Evolutionary conservation across 139 green algal genomes (phyloP).

Genomic region (Chlorella sorokiniana): DNA sequence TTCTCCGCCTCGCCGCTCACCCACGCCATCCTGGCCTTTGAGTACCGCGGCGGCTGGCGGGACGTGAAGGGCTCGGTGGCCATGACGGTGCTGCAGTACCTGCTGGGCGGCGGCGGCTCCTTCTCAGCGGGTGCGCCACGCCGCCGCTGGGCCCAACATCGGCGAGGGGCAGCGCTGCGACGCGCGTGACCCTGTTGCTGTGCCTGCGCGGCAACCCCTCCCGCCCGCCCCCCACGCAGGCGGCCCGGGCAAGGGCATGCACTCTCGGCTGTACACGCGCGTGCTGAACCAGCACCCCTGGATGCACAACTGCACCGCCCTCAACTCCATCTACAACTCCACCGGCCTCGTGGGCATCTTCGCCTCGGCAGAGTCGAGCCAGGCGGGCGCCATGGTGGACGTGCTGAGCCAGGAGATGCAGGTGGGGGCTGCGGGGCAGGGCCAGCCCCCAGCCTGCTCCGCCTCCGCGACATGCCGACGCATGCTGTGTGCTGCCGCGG

Average conservation of each 20-base stretch:
- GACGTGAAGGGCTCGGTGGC: constrained; percentile 84
- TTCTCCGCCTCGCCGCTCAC: constrained; percentile 46
- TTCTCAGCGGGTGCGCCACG: constrained; percentile 75
- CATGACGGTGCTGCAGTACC: constrained; percentile 87
- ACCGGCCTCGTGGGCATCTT: constrained; percentile 86
- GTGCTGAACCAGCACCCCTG: constrained; percentile 86
- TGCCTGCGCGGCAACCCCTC: not conserved
- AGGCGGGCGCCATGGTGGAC: constrained; percentile 54
- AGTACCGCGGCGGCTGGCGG: constrained; percentile 84
- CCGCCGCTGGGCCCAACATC: not conserved
- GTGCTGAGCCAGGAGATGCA: constrained; percentile 58
- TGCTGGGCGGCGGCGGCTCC: constrained; percentile 91
- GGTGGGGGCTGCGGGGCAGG: not conserved
- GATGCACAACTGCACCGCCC: constrained; percentile 87
- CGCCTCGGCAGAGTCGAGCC: constrained; percentile 50
- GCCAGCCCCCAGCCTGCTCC: too few species aligned
- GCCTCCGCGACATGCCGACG: not conserved
- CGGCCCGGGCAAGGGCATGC: constrained; percentile 97
- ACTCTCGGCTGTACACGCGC: constrained; percentile 93
- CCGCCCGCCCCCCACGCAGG: constrained; percentile 21
- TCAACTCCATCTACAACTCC: constrained; percentile 90
- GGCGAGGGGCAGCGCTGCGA: not conserved
- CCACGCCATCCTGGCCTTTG: constrained; percentile 76
- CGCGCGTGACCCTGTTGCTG: not conserved
- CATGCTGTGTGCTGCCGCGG: not conserved